phyloP scores from a whole-genome alignment of 2,329 filamentous ascomycete species.

The Knoxdaviesia proteae region DNA sequence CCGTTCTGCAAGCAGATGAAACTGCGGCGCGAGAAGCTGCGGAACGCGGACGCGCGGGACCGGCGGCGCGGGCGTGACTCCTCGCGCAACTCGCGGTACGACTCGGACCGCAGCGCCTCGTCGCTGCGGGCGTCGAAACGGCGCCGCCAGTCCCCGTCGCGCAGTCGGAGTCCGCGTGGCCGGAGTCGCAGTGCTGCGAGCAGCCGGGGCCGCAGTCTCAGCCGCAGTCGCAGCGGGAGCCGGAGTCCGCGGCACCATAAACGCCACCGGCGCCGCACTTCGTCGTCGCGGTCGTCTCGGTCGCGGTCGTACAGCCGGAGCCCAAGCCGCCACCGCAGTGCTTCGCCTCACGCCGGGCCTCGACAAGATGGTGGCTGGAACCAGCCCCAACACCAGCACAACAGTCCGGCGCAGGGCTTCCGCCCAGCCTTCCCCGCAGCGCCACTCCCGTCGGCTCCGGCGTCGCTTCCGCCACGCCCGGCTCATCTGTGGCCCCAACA shows the following conservation, averaged over 20 bases:
- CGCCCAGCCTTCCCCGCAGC: background rate
- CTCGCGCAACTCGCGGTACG: background rate
- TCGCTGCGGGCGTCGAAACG: slow-evolving; percentile 1
- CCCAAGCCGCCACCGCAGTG: slow-evolving; percentile 5
- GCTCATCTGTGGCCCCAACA: slow-evolving; percentile 9
- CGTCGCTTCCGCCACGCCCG: slow-evolving; percentile 5
- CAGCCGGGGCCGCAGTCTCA: background rate
- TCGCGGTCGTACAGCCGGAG: slow-evolving; percentile 11
- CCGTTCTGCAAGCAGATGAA: slow-evolving; percentile 70
- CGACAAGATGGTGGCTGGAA: too few relatives aligned
- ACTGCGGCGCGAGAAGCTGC: slow-evolving; percentile 19
- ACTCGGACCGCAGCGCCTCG: background rate
- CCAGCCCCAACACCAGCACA: too few relatives aligned
- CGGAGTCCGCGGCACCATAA: slow-evolving; percentile 6
- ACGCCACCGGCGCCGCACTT: slow-evolving; percentile 5
- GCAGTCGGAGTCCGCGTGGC: background rate
- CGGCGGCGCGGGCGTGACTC: background rate
- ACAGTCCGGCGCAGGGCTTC: slow-evolving; percentile 6
- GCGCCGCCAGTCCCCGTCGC: slow-evolving; percentile 1
- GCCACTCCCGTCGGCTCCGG: background rate
- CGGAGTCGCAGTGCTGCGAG: background rate
- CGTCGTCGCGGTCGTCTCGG: slow-evolving; percentile 6
- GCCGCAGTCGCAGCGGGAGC: slow-evolving; percentile 8
- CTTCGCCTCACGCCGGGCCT: too few relatives aligned
- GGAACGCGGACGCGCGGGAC: background rate